Evolutionary conservation across 768 basidiomycete species (phyloP), one percentile per base, ranked within the genome.

Genomic region (Mycena vulgaris): DNA sequence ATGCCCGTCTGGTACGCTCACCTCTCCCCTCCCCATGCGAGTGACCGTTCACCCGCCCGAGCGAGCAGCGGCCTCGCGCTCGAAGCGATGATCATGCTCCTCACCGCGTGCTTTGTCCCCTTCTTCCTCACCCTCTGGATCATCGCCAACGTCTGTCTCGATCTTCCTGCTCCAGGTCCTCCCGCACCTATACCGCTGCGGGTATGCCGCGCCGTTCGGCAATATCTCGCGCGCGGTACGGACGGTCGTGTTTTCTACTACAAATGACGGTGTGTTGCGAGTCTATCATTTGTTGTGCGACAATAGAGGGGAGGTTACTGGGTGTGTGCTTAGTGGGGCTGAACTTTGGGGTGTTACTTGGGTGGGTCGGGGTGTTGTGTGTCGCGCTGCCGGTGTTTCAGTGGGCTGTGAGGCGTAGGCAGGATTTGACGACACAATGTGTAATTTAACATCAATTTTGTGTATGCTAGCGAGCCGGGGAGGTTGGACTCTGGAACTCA

Each of bases 191-290:
- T 93, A 85, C 79, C 85, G 83, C 53, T 93, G 93, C 67, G 93
- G 92, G 1, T 92, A 89, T 71, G 92, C 88, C 0, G 84, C 83
- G 70, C 93, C 93, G 1, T 93, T 94, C 75, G 93, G 91, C 77
- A 92, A 93, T 72, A 82, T 93, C 33, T 88, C 90, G 16, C 80
- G 82, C 42, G 87, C 90, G 1, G 85, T 89, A 5, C 84, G 93
- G 25, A 83, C 88, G 31, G 82, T 94, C 63, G 77, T 91, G n/a
- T 93, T 94, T 72, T 81, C 86, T 42, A 92, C 91, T 4, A 89
- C 87, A 74, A 90, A 91, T 68, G 79, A 86, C 23, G 76, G 90
- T 91, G 66, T 47, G n/a, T n/a, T n/a, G n/a, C n/a, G n/a, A n/a
- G n/a, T n/a, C n/a, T n/a, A n/a, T n/a, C n/a, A n/a, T n/a, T 58